Conservation (phyloP, 169 alveolate genomes). For the Ichthyophthirius multifiliis region DNA sequence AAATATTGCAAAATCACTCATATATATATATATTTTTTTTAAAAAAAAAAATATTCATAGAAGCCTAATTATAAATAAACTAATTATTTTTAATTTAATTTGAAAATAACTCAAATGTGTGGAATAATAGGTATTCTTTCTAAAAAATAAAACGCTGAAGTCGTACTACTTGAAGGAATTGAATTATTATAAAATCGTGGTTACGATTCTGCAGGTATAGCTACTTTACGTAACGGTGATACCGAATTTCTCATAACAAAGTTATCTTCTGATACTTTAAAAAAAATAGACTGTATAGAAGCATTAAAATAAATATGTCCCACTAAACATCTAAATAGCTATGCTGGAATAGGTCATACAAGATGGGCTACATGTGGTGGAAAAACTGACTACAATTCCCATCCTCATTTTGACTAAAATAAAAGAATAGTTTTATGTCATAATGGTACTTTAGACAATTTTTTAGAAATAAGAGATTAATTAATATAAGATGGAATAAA, state of each 20-base stretch:
- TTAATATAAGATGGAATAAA: conserved; percentile 67
- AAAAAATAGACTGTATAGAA: conserved; percentile 82
- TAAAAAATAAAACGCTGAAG: conserved; percentile 71
- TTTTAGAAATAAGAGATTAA: conserved; percentile 63
- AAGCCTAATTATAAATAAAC: too few relatives aligned
- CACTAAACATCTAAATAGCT: conserved; percentile 75
- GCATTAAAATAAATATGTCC: conserved; percentile 68
- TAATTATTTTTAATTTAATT: not conserved
- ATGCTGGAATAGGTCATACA: conserved; percentile 97
- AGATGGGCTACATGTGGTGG: conserved; percentile 99
- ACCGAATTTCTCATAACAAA: conserved; percentile 77
- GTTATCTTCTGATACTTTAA: conserved; percentile 62
- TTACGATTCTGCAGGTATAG: conserved; percentile 95
- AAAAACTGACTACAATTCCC: conserved; percentile 95
- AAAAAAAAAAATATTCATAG: too few relatives aligned
- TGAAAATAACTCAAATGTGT: conserved; percentile 20
- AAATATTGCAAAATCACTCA: too few relatives aligned
- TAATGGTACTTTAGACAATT: conserved; percentile 95
- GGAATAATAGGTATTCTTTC: conserved; percentile 93
- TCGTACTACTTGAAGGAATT: conserved; percentile 83
- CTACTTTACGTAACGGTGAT: conserved; percentile 79
- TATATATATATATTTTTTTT: too few relatives aligned
- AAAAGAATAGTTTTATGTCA: conserved; percentile 93
- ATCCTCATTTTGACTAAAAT: conserved; percentile 94
- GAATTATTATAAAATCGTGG: conserved; percentile 91